Base-by-base conservation (phyloP, 129 eudicot genomes). In the Saussurea involucrata region DNA sequence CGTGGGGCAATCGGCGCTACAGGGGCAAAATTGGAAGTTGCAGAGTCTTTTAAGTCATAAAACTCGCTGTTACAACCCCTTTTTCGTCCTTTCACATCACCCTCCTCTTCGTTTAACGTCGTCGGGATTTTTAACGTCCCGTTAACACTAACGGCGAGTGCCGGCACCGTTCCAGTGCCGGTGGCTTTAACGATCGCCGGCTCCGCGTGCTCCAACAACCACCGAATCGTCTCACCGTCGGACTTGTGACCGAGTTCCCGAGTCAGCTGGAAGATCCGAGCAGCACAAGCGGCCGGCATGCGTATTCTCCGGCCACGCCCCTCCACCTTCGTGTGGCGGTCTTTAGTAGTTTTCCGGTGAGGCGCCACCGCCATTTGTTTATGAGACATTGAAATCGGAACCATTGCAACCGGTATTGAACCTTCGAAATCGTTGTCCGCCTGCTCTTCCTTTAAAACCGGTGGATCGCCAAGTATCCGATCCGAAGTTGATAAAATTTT, bases 221-320 rank as follows among this genome's bases (percentile, higher is more conserved):
- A 90, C 37, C 88, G 68, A 2, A 89, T 89, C 0, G 93, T 88
- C 63, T 88, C 93, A 4, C 93, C 93, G 46, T 88, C 95, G 0
- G 92, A 87, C 36, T 89, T 89, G 21, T 87, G 92, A 3, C 92
- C 90, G 0, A 89, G 79, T 72, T 89, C 96, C 4, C 96, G 76
- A 22, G 96, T 90, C 32, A 90, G 44, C 31, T 87, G 96, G 63
- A 90, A 90, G 24, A 90, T 86, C 15, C 96, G 80, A 0, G 96
- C 96, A 1, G 96, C 96, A 37, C 92, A 87, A 1, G 92, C 78
- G 1, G 96, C 92, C 64, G 96, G 96, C 96, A 90, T 87, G 8
- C 96, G 90, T 32, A 90, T 85, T 68, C 92, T 76, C 81, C 96
- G 77, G 34, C 96, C 96, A 4, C 96, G 90, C 7, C 96, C 95